Evolutionary conservation across 1,284 basidiomycete genomes (phyloP).

Genomic region (Meira miltonrushii): DNA sequence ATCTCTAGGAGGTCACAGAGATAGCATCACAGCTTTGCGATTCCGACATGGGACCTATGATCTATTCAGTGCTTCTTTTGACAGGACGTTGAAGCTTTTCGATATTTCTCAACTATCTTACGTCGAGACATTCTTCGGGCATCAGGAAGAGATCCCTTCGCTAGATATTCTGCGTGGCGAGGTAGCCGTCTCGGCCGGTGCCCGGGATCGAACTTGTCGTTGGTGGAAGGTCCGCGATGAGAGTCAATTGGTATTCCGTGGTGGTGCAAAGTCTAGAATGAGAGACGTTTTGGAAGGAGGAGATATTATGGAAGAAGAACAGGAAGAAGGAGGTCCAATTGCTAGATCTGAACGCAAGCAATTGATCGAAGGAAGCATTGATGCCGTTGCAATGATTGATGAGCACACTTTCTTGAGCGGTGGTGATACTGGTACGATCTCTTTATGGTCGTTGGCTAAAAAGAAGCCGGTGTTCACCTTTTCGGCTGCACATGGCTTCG

Average conservation of each 20-base stretch:
- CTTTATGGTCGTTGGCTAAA: slow-evolving; percentile 85
- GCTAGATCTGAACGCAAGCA: slow-evolving; percentile 47
- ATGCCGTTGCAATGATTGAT: slow-evolving; percentile 89
- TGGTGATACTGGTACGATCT: slow-evolving; percentile 82
- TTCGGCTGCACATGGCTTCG: slow-evolving; percentile 76
- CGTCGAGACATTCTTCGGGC: slow-evolving; percentile 93
- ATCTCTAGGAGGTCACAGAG: slow-evolving; percentile 58
- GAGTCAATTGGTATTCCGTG: slow-evolving; percentile 89
- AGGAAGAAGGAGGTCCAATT: slow-evolving; percentile 47
- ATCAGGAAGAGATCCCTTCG: slow-evolving; percentile 79
- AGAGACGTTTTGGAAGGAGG: slow-evolving; percentile 76
- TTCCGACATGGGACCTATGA: slow-evolving; percentile 75
- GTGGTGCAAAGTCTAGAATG: slow-evolving; percentile 66
- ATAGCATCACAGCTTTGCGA: slow-evolving; percentile 61
- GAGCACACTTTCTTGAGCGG: slow-evolving; percentile 86
- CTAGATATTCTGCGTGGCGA: slow-evolving; percentile 78
- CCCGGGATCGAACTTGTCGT: slow-evolving; percentile 80
- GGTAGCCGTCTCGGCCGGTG: slow-evolving; percentile 79
- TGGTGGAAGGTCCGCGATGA: slow-evolving; percentile 98
- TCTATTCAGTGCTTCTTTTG: slow-evolving; percentile 74
- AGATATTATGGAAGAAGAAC: slow-evolving; percentile 56
- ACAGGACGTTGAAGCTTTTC: slow-evolving; percentile 86
- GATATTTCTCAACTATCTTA: slow-evolving; percentile 80
- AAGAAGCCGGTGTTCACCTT: slow-evolving; percentile 90
- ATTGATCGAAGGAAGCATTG: slow-evolving; percentile 77